A percentile compares a stretch with the other conserved stretches of the same genome.
These are phyloP conservation scores for Albophoma yamanashiensis DNA, from an alignment of 2,329 filamentous ascomycete species.

Conservation along the genomic window DNA sequence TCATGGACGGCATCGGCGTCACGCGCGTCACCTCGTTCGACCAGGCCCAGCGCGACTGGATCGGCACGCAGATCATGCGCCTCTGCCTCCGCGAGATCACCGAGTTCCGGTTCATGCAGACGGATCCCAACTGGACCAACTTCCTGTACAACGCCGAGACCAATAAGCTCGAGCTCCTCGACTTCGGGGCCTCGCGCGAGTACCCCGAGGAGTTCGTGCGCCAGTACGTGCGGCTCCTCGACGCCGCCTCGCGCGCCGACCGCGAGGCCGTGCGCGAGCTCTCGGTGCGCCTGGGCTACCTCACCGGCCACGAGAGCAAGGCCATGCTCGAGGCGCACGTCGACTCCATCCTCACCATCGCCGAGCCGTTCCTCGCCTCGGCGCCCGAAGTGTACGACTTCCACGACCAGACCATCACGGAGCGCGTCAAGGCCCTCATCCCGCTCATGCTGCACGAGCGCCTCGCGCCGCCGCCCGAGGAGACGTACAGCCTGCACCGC, in stretches of 20 bases:
- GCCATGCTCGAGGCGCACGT: conserved; percentile 86
- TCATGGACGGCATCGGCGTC: conserved; percentile 77
- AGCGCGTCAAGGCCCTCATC: conserved; percentile 78
- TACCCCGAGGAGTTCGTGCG: conserved; percentile 72
- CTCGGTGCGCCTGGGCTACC: conserved; percentile 73
- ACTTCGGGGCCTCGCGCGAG: conserved; percentile 87
- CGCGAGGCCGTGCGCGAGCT: conserved; percentile 50
- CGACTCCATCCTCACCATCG: conserved; percentile 78
- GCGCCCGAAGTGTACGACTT: conserved; percentile 88
- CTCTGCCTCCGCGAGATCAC: conserved; percentile 88
- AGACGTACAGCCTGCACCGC: conserved; percentile 91
- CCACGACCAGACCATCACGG: conserved; percentile 87
- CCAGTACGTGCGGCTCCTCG: conserved; percentile 69
- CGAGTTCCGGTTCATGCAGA: conserved; percentile 98
- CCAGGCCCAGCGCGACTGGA: conserved; percentile 86
- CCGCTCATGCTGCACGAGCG: conserved; percentile 88
- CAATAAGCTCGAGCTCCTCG: conserved; percentile 75
- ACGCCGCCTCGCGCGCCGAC: conserved; percentile 67
- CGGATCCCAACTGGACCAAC: conserved; percentile 98
- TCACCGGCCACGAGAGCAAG: conserved; percentile 80
- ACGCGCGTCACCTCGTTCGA: conserved; percentile 67
- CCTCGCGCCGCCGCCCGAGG: conserved; percentile 83
- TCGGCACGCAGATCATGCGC: conserved; percentile 85
- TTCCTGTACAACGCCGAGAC: conserved; percentile 76
- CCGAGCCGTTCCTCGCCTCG: conserved; percentile 72